Percentiles rank a stretch among this genome's conserved stretches.
Conservation (phyloP, 2,329 filamentous ascomycete genomes). For the Camillea tinctor region DNA sequence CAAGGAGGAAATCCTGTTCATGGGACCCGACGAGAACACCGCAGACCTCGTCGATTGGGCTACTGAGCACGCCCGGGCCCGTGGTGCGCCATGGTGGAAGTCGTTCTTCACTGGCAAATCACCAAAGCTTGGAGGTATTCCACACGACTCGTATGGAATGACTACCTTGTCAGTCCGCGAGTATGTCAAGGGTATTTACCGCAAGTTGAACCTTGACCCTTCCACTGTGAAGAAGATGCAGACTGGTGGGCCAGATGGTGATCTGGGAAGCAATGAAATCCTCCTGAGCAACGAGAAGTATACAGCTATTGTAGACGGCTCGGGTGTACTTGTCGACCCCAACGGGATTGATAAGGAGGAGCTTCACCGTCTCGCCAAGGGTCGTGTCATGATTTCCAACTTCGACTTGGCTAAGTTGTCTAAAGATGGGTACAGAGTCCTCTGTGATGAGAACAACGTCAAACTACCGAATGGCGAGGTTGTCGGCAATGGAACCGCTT, state of each 20-base stretch:
- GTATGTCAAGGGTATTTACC: conserved; percentile 94
- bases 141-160: conserved; percentile 96
- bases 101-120: conserved; percentile 99
- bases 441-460: conserved; percentile 87
- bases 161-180: conserved; percentile 95
- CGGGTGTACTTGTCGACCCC: conserved; percentile 90
- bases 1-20: conserved; percentile 95
- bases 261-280: conserved; percentile 97
- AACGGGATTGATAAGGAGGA: conserved; percentile 84
- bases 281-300: conserved; percentile 95
- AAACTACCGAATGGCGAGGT: conserved; percentile 85
- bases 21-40: conserved; percentile 99
- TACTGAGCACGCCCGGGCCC: conserved; percentile 84
- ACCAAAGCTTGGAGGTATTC: conserved; percentile 91
- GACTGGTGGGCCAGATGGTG: conserved; percentile 94
- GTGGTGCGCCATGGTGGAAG: conserved; percentile 98
- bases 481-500: conserved; percentile 85
- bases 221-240: conserved; percentile 88
- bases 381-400: conserved; percentile 83
- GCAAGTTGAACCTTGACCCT: conserved; percentile 88
- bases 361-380: conserved; percentile 78
- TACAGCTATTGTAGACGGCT: conserved; percentile 91
- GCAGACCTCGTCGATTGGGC: conserved; percentile 97
- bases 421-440: conserved; percentile 81
- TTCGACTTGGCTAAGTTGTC: conserved; percentile 87